Conservation (phyloP, 257 asterid genomes). For the Plantago major region DNA sequence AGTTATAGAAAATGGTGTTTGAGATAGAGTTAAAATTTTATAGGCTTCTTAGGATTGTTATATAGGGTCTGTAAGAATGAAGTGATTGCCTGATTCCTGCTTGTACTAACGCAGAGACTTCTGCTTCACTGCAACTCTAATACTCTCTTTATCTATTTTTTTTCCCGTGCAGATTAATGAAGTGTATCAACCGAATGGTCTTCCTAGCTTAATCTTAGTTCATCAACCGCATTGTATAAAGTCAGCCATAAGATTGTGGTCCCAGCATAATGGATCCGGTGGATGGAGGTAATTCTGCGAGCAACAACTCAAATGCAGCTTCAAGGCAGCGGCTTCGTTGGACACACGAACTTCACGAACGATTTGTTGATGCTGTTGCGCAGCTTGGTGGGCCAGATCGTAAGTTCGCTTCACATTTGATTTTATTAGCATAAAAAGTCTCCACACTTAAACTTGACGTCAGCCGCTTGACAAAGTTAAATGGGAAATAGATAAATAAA, state of each 20-base stretch:
- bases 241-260: slow-evolving; percentile 36
- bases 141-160: not conserved
- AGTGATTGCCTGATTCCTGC: not conserved
- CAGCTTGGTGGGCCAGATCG: slow-evolving; percentile 99
- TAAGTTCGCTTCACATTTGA: slow-evolving; percentile 37
- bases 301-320: slow-evolving; percentile 61
- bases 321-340: slow-evolving; percentile 95
- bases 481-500: too few relatives aligned
- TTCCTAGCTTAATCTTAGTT: slow-evolving; percentile 41
- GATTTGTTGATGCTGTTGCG: slow-evolving; percentile 93
- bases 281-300: slow-evolving; percentile 45
- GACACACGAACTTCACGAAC: slow-evolving; percentile 95
- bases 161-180: slow-evolving; percentile 19
- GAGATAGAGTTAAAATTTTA: too few relatives aligned
- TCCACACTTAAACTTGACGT: not conserved
- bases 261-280: slow-evolving; percentile 50
- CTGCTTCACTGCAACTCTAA: not conserved
- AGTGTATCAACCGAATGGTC: slow-evolving; percentile 32
- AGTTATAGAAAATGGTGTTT: too few relatives aligned
- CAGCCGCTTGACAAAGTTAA: not conserved
- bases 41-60: too few relatives aligned
- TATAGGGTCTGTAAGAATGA: too few relatives aligned
- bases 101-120: not conserved
- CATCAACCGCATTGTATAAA: slow-evolving; percentile 25
- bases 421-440: slow-evolving; percentile 8